Base-by-base conservation (phyloP, 306 rosid genomes). In the Dalbergia oliveri region DNA sequence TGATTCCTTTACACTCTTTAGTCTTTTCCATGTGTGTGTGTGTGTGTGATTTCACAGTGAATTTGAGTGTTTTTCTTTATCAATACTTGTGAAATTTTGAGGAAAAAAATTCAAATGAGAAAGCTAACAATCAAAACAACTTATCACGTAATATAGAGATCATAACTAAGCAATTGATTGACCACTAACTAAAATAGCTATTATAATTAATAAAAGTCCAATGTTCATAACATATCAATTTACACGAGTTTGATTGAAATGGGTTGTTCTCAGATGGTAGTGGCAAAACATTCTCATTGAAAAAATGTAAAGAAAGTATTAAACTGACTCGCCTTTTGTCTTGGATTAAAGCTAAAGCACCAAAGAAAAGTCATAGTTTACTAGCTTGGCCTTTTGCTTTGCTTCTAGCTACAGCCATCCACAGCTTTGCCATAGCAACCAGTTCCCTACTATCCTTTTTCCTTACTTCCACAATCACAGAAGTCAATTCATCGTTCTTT, bases 371-470 rank as follows among this genome's bases (percentile, higher is more conserved):
- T 47, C 44, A 84, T n/a, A 81, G 79, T 49, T 80, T 70, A 45
- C 79, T 70, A 0, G 60, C 6, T 64, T 26, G 51, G 44, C 1
- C 14, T 18, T 2, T 54, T 21, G 18, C 5, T 16, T 35, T 56
- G 16, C 8, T 16, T 34, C 4, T 64, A n/a, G 60, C 2, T n/a
- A 37, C 4, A 15, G 83, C 21, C 84, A 77, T 70, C 89, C 88
- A 87, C 60, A 79, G 74, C 75, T 80, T 86, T 15, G 83, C 88
- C 11, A 84, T 16, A 31, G 89, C 89, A 73, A 90, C 19, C 69
- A 82, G 16, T 74, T 73, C 84, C 62, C 74, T 75, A 18, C 47
- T 81, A 19, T 72, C 35, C 47, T 84, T 87, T 37, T 64, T 82
- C 50, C 51, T 87, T 0, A 88, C 76, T 57, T 86, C 72, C 53